These are phyloP conservation scores for Hymenoscyphus repandus DNA, from an alignment of 2,329 filamentous ascomycete species.

Conservation along the genomic window DNA sequence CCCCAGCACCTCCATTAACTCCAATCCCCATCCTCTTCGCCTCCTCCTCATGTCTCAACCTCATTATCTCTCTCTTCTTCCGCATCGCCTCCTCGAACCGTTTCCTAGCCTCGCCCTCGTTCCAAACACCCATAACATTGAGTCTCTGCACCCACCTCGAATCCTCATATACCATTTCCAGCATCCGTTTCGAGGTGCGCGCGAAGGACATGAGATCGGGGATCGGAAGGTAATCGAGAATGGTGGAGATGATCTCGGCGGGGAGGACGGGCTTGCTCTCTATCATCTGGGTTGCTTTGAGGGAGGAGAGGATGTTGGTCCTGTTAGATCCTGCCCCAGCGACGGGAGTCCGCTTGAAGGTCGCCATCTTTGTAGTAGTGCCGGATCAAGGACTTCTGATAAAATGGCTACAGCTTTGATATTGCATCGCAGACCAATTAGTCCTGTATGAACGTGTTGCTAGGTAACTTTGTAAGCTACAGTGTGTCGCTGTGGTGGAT, in stretches of 20 bases:
- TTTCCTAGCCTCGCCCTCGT: constrained; percentile 77
- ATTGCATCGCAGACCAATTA: constrained; percentile 3
- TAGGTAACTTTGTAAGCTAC: not conserved
- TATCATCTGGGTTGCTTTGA: constrained; percentile 77
- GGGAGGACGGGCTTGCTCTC: constrained; percentile 74
- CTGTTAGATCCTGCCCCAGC: constrained; percentile 23
- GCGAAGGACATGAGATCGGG: constrained; percentile 82
- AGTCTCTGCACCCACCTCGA: constrained; percentile 87
- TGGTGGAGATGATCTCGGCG: constrained; percentile 81
- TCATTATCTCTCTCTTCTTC: constrained; percentile 54
- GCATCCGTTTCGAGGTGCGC: constrained; percentile 75
- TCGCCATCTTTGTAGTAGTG: constrained; percentile 36
- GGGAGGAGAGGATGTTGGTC: constrained; percentile 63
- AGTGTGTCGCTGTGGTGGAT: not conserved
- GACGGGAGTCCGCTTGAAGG: constrained; percentile 34
- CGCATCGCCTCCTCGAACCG: constrained; percentile 69
- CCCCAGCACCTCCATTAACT: constrained; percentile 20
- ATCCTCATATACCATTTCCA: constrained; percentile 99
- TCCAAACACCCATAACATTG: constrained; percentile 85
- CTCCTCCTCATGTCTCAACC: constrained; percentile 33
- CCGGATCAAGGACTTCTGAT: not conserved
- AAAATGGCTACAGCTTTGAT: not conserved
- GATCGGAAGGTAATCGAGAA: constrained; percentile 85
- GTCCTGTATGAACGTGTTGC: not conserved
- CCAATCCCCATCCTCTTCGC: constrained; percentile 30